phyloP scores from a whole-genome alignment of 78 protist genomes.

The Dictyostelium intermedium region DNA sequence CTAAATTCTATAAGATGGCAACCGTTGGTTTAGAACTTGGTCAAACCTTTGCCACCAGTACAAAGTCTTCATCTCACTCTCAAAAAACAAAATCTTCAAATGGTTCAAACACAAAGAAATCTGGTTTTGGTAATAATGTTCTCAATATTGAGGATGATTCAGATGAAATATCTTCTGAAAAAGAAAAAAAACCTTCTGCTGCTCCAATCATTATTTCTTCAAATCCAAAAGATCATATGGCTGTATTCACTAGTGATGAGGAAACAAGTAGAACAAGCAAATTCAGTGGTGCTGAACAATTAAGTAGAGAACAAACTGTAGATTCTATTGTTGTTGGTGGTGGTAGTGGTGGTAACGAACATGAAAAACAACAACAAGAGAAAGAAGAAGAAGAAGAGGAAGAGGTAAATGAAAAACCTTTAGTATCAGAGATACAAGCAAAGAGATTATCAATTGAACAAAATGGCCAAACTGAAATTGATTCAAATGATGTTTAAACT shows the following conservation, averaged over 20 bases:
- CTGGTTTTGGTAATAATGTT: background rate
- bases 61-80: background rate
- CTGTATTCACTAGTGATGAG: background rate
- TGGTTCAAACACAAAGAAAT: background rate
- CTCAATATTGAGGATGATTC: background rate
- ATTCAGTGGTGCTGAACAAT: background rate
- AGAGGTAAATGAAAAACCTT: background rate
- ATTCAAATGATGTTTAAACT: background rate
- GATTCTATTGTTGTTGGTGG: background rate
- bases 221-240: background rate
- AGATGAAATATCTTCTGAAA: background rate
- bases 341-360: background rate
- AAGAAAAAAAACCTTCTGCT: background rate
- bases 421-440: background rate
- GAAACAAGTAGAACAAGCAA: background rate
- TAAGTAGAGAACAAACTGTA: background rate
- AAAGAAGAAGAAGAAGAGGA: background rate
- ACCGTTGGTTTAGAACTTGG: background rate
- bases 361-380: background rate
- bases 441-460: background rate
- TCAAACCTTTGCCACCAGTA: background rate
- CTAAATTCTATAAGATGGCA: slow-evolving; percentile 1
- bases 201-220: background rate
- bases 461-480: background rate
- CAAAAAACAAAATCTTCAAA: background rate